Base-by-base conservation (phyloP, 352 stramenopile species). In the Pythium plurisporium region DNA sequence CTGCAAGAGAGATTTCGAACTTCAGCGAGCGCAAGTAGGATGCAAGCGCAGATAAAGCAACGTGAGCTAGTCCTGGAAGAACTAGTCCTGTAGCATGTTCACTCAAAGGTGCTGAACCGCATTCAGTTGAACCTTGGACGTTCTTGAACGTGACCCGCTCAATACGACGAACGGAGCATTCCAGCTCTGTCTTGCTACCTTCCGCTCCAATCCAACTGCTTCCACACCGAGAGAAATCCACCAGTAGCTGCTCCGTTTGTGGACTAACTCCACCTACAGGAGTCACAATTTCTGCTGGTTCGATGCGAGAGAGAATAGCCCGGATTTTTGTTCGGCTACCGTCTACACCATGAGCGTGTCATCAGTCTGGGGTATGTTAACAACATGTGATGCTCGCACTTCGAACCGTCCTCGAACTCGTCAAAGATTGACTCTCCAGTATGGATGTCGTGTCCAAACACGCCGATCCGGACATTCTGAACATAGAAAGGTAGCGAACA, bases 371-470 rank as follows among this genome's bases (percentile, higher is more conserved):
- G n/a, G n/a, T n/a, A n/a, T n/a, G n/a, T n/a, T n/a, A n/a, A n/a
- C n/a, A n/a, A n/a, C n/a, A n/a, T n/a, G n/a, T n/a, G n/a, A n/a
- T n/a, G n/a, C n/a, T n/a, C n/a, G n/a, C n/a, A n/a, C n/a, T n/a
- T n/a, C 55, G 1, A 12, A 83, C 74, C 71, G 34, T 83, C 74
- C 30, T 80, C 52, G 40, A 83, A 77, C 26, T 83, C 71, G 6
- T 76, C 66, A 31, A 76, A 76, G 23, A 70, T 57, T 29, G 57
- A 57, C 14, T 79, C 69, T n/a, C 74, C 74, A 36, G 63, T 69
- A 27, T 83, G 74, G 0, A 79, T 41, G 26, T 83, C 71, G 22
- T 83, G 64, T 15, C 72, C 59, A 33, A 61, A 61, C 25, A 61
- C 11, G 12, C 53, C 53, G 5, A 61, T 47, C 9, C 42, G 33